Percentiles rank a stretch among this genome's conserved stretches.
These are phyloP conservation scores for Leishmania tropica DNA, from an alignment of 208 protist species.

Conservation along the genomic window DNA sequence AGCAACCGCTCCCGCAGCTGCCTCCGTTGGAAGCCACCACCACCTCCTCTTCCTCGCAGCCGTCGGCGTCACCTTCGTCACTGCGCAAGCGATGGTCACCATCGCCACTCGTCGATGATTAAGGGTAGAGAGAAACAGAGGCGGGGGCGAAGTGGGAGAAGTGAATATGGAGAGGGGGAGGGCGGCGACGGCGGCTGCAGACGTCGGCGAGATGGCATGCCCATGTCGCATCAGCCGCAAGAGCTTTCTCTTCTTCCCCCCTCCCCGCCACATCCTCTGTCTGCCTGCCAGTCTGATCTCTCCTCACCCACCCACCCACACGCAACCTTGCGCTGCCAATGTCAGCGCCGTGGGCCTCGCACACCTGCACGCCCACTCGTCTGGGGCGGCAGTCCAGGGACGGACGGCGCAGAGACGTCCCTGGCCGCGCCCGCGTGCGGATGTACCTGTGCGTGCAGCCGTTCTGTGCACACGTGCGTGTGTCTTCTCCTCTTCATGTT, in stretches of 20 bases:
- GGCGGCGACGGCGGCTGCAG: not conserved
- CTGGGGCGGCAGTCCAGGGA: too few species aligned
- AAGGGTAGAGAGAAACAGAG: not conserved
- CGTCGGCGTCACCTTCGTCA: not conserved
- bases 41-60: not conserved
- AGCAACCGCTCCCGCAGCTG: not conserved
- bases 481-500: too few species aligned
- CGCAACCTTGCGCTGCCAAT: not conserved
- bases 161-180: not conserved
- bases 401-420: not conserved
- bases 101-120: not conserved
- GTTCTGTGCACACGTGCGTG: not conserved
- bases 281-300: too few species aligned
- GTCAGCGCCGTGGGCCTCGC: not conserved
- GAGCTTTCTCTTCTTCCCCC: too few species aligned
- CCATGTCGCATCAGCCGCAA: not conserved
- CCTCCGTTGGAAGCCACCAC: constrained; percentile 7
- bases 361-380: not conserved
- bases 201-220: not conserved
- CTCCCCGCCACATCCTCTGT: too few species aligned
- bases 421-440: too few species aligned
- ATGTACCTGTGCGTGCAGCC: too few species aligned
- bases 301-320: not conserved
- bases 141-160: not conserved
- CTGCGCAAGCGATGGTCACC: constrained; percentile 7